These are phyloP conservation scores for Camellia oleifera DNA, from an alignment of 179 eudicot species.

Conservation along the genomic window DNA sequence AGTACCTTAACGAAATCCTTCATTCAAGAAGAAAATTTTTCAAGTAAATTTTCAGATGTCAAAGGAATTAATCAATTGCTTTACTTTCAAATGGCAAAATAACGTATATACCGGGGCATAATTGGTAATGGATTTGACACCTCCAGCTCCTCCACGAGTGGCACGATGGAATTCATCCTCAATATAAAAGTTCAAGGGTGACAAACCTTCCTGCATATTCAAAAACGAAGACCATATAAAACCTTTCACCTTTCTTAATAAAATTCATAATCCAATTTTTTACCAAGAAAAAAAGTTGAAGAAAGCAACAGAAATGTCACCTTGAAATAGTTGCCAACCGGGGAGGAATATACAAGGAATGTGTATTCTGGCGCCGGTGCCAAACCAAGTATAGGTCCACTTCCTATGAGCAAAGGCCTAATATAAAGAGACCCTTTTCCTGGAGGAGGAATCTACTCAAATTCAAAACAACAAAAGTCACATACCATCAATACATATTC, in stretches of 20 bases:
- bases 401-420: constrained; percentile 84
- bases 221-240: not conserved
- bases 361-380: constrained; percentile 84
- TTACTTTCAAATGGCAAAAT: not conserved
- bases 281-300: not conserved
- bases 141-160: constrained; percentile 78
- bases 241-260: not conserved
- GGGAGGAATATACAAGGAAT: constrained; percentile 80
- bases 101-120: constrained; percentile 64
- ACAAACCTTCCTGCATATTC: constrained; percentile 52
- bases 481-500: not conserved
- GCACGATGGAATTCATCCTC: constrained; percentile 79
- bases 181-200: constrained; percentile 60
- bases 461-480: not conserved
- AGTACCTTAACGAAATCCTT: no score
- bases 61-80: not conserved
- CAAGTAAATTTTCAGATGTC: not conserved
- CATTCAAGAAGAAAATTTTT: no score
- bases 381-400: constrained; percentile 66
- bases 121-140: constrained; percentile 76
- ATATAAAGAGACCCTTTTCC: constrained; percentile 79
- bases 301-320: constrained; percentile 23
- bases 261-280: not conserved
- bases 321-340: constrained; percentile 85
- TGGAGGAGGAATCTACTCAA: constrained; percentile 74